Percentiles rank a stretch among this genome's conserved stretches.
Evolutionary conservation across 805 yeast species (phyloP).

Genomic region (Schizosaccharomyces pombe): ASM294v3 CU329670.1:2021501-2022000

Average conservation of each 20-base stretch:
- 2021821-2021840: constrained; percentile 9
- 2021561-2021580: constrained; percentile 5
- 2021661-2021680: neutral
- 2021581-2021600: too few relatives aligned
- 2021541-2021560: constrained; percentile 9
- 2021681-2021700: constrained; percentile 5
- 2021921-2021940: neutral
- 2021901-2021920: neutral
- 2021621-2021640: constrained; percentile 9
- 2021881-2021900: neutral
- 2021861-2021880: neutral
- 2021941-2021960: constrained; percentile 6
- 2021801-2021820: constrained; percentile 4
- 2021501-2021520: constrained; percentile 8
- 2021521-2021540: constrained; percentile 11
- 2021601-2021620: constrained; percentile 8
- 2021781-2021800: constrained; percentile 8
- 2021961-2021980: constrained; percentile 8
- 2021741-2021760: constrained; percentile 8
- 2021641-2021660: neutral
- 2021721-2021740: constrained; percentile 7
- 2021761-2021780: constrained; percentile 11
- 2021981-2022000: constrained; percentile 5
- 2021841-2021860: constrained; percentile 10
- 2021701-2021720: constrained; percentile 11